Evolutionary conservation across 495 filamentous ascomycete genomes (phyloP), one percentile per base, ranked within the genome.

Genomic region (Lichenothelia convexa): DNA sequence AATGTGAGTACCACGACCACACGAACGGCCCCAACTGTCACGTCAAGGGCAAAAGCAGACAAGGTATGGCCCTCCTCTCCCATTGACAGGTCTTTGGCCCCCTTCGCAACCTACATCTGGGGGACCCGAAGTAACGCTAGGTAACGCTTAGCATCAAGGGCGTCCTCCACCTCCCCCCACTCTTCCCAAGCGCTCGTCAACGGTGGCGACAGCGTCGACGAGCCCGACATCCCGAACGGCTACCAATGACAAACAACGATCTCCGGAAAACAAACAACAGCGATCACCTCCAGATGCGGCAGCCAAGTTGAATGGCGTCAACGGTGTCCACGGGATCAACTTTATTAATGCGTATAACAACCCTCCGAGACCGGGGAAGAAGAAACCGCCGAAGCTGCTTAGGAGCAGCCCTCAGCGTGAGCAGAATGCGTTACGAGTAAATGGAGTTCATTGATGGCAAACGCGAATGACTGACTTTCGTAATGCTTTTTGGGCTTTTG

Each of bases 1-100:
- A 51, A 12, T 65, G 62, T 46, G 45, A 49, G 8, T 63, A 60
- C 39, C 62, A 65, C 42, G 59, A 64, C 34, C 62, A 66, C 44
- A 44, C 47, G 5, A 45, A 50, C 3, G 59, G 62, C 2, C 47
- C 46, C 15, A 45, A 45, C 18, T 59, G 54, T 30, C 47, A 48
- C 23, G 39, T 43, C 29, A 53, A 46, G 32, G 46, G 43, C 2
- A 53, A 53, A 37, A 45, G 39, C 24, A 49, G 38, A 39, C 38
- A 48, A 51, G 48, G 45, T 53, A 54, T 51, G 41, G 51, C 41
- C 38, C 9, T 18, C 24, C 9, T 29, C 24, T 29, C 15, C 9
- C 24, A 29, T n/a, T n/a, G n/a, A n/a, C n/a, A n/a, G n/a, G n/a
- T n/a, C n/a, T n/a, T n/a, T n/a, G n/a, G n/a, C n/a, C n/a, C n/a